phyloP scores from a whole-genome alignment of 371 early-diverging fungal genomes.

The Mucor velutinosus region DNA sequence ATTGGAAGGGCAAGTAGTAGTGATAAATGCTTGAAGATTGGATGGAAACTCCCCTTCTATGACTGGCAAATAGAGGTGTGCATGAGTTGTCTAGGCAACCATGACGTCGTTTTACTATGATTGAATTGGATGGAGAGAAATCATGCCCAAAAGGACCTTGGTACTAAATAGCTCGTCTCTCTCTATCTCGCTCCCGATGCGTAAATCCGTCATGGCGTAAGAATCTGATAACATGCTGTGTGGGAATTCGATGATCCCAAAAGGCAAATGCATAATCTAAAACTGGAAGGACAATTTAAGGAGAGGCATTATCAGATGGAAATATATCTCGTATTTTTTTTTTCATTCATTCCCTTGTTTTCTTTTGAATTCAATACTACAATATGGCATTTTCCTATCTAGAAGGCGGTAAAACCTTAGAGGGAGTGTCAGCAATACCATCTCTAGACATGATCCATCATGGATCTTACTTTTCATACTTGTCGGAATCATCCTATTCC shows the following conservation, averaged over 20 bases:
- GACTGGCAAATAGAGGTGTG: too few relatives aligned
- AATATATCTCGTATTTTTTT: neutral
- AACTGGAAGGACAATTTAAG: neutral
- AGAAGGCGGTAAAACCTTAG: conserved; percentile 4
- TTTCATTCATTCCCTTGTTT: neutral
- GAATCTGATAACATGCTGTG: conserved; percentile 1
- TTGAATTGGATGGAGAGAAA: neutral
- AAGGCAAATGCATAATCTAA: neutral
- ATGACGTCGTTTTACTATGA: neutral
- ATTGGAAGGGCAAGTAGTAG: neutral
- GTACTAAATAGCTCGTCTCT: too few relatives aligned
- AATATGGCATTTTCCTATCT: conserved; percentile 4
- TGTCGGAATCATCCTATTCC: neutral
- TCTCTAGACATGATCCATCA: neutral
- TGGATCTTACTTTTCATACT: neutral
- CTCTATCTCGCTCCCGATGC: neutral
- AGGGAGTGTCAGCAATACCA: neutral
- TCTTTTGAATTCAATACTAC: neutral
- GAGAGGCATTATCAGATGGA: conserved; percentile 5
- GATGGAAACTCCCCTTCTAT: neutral
- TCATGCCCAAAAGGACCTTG: neutral
- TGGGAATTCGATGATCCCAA: neutral
- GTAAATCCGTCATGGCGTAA: neutral
- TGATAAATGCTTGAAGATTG: neutral
- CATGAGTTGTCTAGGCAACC: neutral